A percentile compares a stretch with the other conserved stretches of the same genome.
Evolutionary conservation across 805 yeast genomes (phyloP).

Genomic region (Pichia insulana): DNA sequence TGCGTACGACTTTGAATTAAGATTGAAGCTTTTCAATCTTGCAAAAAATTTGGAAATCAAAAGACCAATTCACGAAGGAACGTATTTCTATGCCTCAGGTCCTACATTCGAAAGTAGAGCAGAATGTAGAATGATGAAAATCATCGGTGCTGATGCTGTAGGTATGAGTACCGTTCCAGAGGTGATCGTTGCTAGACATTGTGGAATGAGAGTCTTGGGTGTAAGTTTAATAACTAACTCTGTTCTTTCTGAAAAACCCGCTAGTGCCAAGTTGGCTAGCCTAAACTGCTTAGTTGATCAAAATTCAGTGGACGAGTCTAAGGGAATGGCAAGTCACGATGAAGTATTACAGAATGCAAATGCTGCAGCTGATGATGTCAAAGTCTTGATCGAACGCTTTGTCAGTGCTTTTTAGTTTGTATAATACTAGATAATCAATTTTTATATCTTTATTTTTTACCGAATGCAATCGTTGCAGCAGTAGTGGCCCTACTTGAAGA

Average conservation of each 20-base stretch:
- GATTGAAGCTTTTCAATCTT: constrained; percentile 50
- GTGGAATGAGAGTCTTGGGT: constrained; percentile 76
- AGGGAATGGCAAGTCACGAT: constrained; percentile 83
- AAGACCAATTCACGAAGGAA: constrained; percentile 77
- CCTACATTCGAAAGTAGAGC: constrained; percentile 93
- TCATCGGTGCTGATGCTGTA: constrained; percentile 84
- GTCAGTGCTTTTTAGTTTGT: constrained; percentile 24
- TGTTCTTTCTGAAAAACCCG: constrained; percentile 62
- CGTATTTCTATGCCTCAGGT: constrained; percentile 78
- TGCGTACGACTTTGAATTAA: constrained; percentile 71
- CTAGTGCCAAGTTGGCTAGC: constrained; percentile 47
- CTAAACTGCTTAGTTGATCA: constrained; percentile 18
- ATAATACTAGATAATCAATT: not conserved
- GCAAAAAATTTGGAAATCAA: constrained; percentile 37
- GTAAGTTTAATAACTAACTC: constrained; percentile 79
- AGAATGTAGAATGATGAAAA: constrained; percentile 67
- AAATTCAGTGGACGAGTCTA: constrained; percentile 36
- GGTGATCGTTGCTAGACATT: constrained; percentile 85
- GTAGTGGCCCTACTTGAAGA: not conserved
- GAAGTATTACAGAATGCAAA: constrained; percentile 83
- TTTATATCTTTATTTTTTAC: not conserved
- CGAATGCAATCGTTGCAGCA: constrained; percentile 8
- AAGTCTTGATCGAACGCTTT: constrained; percentile 54
- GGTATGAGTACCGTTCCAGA: constrained; percentile 99
- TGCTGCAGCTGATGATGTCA: constrained; percentile 75